phyloP scores from a whole-genome alignment of 1,284 basidiomycete genomes.

The Laetiporus sulphureus region DNA sequence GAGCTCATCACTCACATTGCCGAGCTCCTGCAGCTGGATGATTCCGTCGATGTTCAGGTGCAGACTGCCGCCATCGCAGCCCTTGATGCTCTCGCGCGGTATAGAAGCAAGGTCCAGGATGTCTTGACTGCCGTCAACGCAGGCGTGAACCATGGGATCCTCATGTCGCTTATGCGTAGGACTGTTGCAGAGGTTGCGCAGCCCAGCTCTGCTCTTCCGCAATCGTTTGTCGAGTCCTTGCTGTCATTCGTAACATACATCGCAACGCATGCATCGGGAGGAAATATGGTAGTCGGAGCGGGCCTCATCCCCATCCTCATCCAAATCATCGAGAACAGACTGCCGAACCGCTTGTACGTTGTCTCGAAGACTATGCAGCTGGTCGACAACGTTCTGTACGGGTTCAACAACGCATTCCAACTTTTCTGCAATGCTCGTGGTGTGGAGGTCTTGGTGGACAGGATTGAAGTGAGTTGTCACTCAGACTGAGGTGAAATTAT shows the following conservation, averaged over 20 bases:
- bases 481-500: no score
- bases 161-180: slow-evolving; percentile 84
- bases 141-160: slow-evolving; percentile 91
- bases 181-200: slow-evolving; percentile 68
- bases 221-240: slow-evolving; percentile 82
- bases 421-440: slow-evolving; percentile 85
- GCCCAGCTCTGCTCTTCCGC: slow-evolving; percentile 59
- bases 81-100: slow-evolving; percentile 85
- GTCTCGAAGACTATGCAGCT: slow-evolving; percentile 89
- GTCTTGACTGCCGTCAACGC: slow-evolving; percentile 90
- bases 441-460: slow-evolving; percentile 78
- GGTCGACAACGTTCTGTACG: slow-evolving; percentile 90
- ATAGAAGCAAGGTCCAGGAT: slow-evolving; percentile 79
- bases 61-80: slow-evolving; percentile 84
- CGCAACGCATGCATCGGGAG: slow-evolving; percentile 77
- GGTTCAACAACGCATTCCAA: slow-evolving; percentile 82
- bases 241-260: slow-evolving; percentile 87
- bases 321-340: slow-evolving; percentile 77
- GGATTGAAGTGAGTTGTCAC: slow-evolving; percentile 72
- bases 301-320: slow-evolving; percentile 88
- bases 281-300: slow-evolving; percentile 95
- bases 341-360: slow-evolving; percentile 60
- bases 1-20: slow-evolving; percentile 83
- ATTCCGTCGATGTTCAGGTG: slow-evolving; percentile 57
- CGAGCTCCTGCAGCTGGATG: slow-evolving; percentile 83